These are phyloP conservation scores for Ophiostoma populinum DNA, from an alignment of 2,329 filamentous ascomycete species.

Conservation along the genomic window DNA sequence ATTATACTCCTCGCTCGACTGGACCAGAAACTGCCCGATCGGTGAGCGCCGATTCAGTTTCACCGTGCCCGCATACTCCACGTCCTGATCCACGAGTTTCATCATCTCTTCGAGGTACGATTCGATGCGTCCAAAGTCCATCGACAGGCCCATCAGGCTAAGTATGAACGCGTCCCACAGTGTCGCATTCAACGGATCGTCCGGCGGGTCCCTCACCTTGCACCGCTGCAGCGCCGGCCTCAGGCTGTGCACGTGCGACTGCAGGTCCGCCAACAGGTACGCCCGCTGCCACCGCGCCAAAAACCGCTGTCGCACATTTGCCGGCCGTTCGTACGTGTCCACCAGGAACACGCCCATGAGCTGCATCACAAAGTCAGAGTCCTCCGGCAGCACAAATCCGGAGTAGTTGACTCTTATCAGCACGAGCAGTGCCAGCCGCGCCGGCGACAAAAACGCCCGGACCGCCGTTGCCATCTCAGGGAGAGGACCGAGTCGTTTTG, in stretches of 20 bases:
- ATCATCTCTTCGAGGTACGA: slow-evolving; percentile 52
- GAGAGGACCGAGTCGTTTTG: too few relatives aligned
- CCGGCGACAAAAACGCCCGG: too few relatives aligned
- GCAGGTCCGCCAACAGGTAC: slow-evolving; percentile 31
- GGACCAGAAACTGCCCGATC: slow-evolving; percentile 63
- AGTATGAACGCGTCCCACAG: slow-evolving; percentile 65
- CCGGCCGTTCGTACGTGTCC: slow-evolving; percentile 23
- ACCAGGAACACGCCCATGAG: slow-evolving; percentile 27
- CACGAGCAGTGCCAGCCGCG: too few relatives aligned
- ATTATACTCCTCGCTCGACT: slow-evolving; percentile 62
- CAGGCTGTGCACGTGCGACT: slow-evolving; percentile 19
- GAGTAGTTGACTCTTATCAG: too few relatives aligned
- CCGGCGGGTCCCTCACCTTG: not conserved
- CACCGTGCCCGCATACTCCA: slow-evolving; percentile 45
- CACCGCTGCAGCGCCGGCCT: slow-evolving; percentile 9
- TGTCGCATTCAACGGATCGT: slow-evolving; percentile 17
- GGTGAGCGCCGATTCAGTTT: slow-evolving; percentile 58
- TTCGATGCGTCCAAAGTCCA: slow-evolving; percentile 59
- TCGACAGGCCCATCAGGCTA: slow-evolving; percentile 68
- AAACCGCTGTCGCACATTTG: slow-evolving; percentile 7
- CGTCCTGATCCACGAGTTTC: too few relatives aligned
- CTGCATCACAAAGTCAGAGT: slow-evolving; percentile 24
- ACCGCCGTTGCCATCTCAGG: too few relatives aligned
- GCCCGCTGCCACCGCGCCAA: slow-evolving; percentile 29
- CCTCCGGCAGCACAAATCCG: too few relatives aligned